Evolutionary conservation across 2,329 filamentous ascomycete genomes (phyloP), one percentile per base, ranked within the genome.

Genomic region (Didymella exigua): DNA sequence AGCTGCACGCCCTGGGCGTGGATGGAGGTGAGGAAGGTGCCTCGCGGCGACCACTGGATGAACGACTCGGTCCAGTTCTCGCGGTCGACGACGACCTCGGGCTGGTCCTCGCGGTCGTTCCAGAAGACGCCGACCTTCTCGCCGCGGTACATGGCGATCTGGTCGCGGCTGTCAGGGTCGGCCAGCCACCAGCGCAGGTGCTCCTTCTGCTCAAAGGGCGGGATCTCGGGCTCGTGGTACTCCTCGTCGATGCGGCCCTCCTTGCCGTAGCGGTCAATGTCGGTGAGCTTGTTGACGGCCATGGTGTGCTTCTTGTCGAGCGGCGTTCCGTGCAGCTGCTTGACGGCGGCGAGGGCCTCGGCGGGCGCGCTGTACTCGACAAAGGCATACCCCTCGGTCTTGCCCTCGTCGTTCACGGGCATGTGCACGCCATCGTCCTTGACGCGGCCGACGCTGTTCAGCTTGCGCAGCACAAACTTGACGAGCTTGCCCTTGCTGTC

Each of bases 1-100:
- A 99, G 87, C 78, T 98, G 93, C 31, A 98, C 92, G 83, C 95
- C 95, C 77, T 97, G 93, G 19, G 89, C 87, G 79, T 99, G 95
- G 70, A 98, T 91, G 11, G 93, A 98, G 54, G 93, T 93, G 60
- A 99, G 85, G 78, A 86, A 99, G 50, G 93, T 98, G 65, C 95
- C 95, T 64, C 90, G 87, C 37, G 95, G 95, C 51, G 95, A 98
- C 95, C 95, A 99, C 79, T 96, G 91, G 45, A 99, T 89, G 74
- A 99, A 99, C 31, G 91, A 91, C 78, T 99, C 95, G 57, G 95
- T 99, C 95, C 95, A 99, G 82, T 96, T 90, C 70, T 89, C 87
- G 65, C 95, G 89, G 72, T 98, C 93, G 54, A 99, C 91, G 31
- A 97, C 85, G 61, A 85, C 86, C 77, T 99, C 95, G 4, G 93